These are phyloP conservation scores for Eucalyptus sp. DNA, from an alignment of 345 rosid genomes.

Conservation along the genomic window DNA sequence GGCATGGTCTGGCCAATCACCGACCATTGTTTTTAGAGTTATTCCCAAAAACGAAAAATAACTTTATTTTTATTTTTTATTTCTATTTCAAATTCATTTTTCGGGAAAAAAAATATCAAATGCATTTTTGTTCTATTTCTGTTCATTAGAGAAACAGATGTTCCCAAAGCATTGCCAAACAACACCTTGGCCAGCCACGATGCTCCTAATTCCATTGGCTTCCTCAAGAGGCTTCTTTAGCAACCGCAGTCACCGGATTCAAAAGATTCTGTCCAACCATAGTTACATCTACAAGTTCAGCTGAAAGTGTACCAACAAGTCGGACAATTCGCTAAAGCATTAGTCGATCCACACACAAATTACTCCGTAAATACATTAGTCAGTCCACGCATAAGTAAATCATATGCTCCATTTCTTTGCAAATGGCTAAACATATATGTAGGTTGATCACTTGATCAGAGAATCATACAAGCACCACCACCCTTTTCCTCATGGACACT, in stretches of 20 bases:
- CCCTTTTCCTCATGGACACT: neutral
- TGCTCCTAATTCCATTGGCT: too few species aligned
- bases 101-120: too few species aligned
- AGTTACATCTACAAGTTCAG: neutral
- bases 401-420: neutral
- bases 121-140: too few species aligned
- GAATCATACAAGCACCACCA: neutral
- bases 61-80: too few species aligned
- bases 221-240: neutral
- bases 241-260: neutral
- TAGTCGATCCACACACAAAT: neutral
- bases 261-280: neutral
- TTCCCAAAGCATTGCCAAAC: too few species aligned
- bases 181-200: too few species aligned
- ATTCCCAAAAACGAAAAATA: accelerated
- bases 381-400: neutral
- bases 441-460: neutral
- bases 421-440: neutral
- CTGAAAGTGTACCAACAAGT: neutral
- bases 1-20: accelerated
- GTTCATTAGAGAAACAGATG: too few species aligned
- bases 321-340: neutral
- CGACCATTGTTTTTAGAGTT: too few species aligned
- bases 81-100: too few species aligned
- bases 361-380: neutral